Evolutionary conservation across 73 alveolate genomes (phyloP), one percentile per base, ranked within the genome.

Genomic region (Diophrys sp.): DNA sequence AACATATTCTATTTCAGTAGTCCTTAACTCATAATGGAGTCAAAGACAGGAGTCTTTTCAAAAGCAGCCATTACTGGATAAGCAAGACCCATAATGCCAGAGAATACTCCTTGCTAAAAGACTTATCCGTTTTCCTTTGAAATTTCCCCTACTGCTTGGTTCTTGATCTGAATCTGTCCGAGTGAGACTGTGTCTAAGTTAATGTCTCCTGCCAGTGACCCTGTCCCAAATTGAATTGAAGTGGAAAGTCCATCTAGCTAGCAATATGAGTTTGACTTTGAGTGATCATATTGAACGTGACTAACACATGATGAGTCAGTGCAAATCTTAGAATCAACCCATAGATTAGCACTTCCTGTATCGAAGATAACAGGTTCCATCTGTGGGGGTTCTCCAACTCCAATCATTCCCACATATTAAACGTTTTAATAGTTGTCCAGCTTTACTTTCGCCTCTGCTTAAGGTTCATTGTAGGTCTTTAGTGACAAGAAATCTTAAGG

Each of bases 41-140:
- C 97, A 68, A 85, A 88, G 23, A 82, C 72, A 33, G 94, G 92
- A 30, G 70, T 75, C 56, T 55, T 74, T 23, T 69, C 79, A 79
- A 33, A 67, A 0, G 93, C 93, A 18, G 92, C 89, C 96, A 91
- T 89, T 24, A 67, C 67, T 0, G 94, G 95, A 75, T 56, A 93
- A 0, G 92, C 96, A 1, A 93, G 77, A 24, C 98, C 98, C 31
- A 92, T 72, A 30, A 90, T 89, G 26, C 97, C 97, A 70, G 88
- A 75, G 76, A 89, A 85, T n/a, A 79, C 87, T 24, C 88, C 75
- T 25, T 88, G 84, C 56, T 72, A 77, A 56, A 92, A 90, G 31
- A 91, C 85, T 14, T 74, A 87, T 70, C 96, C 97, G 27, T 74
- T 75, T 85, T 85, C 95, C 54, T 84, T 33, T 28, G 90, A 79